phyloP scores from a whole-genome alignment of 148 eudicot genomes.

The Cornus kousa region DNA sequence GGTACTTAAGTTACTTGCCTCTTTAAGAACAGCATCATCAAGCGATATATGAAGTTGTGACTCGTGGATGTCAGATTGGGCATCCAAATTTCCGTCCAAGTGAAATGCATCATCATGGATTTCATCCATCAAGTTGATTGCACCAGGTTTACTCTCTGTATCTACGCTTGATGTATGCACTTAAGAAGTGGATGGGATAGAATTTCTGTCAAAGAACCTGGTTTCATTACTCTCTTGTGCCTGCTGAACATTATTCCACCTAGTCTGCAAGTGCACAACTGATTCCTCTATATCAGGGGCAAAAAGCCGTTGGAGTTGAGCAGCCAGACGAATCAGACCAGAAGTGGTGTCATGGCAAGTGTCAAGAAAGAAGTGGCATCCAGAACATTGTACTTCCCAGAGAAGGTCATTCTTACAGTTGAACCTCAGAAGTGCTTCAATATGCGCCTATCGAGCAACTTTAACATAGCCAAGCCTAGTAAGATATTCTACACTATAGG shows the following conservation, averaged over 20 bases:
- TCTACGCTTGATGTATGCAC: conserved; percentile 34
- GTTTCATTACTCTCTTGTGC: conserved; percentile 38
- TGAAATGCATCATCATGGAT: conserved; percentile 83
- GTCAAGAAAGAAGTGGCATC: conserved; percentile 52
- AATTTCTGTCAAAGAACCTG: conserved; percentile 20
- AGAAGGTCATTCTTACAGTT: conserved; percentile 43
- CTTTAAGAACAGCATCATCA: conserved; percentile 26
- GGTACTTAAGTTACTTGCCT: conserved; percentile 15
- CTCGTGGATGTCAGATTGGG: conserved; percentile 23
- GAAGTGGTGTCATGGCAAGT: conserved; percentile 90
- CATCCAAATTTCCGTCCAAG: conserved; percentile 26
- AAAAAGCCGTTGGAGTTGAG: conserved; percentile 87
- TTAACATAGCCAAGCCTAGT: conserved; percentile 69
- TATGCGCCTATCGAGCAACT: conserved; percentile 66
- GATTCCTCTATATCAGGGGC: conserved; percentile 92
- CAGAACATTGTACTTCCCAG: conserved; percentile 81
- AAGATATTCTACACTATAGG: conserved; percentile 52
- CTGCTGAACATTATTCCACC: conserved; percentile 76
- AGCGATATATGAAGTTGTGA: conserved; percentile 24
- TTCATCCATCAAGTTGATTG: conserved; percentile 65
- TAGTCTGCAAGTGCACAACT: conserved; percentile 72
- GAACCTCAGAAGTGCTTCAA: conserved; percentile 54
- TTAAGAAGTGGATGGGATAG: conserved; percentile 39
- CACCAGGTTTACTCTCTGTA: conserved; percentile 29
- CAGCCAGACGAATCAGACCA: conserved; percentile 60